A percentile compares a stretch with the other conserved stretches of the same genome.
Evolutionary conservation across 225 moss, liverwort and hornwort species (phyloP).

Genomic region (Pseudisothecium myosuroides): DNA sequence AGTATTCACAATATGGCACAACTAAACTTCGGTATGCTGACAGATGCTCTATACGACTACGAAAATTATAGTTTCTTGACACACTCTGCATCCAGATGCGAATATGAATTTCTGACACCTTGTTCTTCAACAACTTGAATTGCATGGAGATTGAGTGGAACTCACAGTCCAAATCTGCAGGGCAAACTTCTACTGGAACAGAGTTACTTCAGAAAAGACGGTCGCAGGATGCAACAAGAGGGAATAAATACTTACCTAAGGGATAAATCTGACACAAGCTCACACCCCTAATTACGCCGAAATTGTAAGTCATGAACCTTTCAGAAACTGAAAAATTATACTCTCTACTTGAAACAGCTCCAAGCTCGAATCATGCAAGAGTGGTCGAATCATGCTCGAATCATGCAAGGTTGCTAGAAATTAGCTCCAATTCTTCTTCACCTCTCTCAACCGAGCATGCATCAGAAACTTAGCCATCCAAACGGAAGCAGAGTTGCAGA

Average conservation of each 20-base stretch:
- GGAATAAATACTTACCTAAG: not conserved
- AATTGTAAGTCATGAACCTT: not conserved
- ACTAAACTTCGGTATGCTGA: too few species aligned
- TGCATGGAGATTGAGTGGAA: not conserved
- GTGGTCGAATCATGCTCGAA: not conserved
- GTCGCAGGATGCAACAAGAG: not conserved
- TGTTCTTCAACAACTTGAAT: not conserved
- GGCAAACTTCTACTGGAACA: not conserved
- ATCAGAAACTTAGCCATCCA: not conserved
- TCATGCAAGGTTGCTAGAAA: not conserved
- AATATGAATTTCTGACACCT: not conserved
- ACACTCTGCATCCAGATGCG: not conserved
- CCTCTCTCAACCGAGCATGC: not conserved
- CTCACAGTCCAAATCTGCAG: not conserved
- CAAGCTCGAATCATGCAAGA: not conserved
- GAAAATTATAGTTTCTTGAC: not conserved
- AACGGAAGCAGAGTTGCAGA: not conserved
- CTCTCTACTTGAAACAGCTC: not conserved
- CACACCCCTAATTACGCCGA: not conserved
- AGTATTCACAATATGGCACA: too few species aligned
- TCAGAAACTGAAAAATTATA: not conserved
- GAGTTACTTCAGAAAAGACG: not conserved
- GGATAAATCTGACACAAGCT: not conserved
- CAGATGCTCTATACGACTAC: not conserved
- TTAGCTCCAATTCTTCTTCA: not conserved